phyloP scores from a whole-genome alignment of 2,329 filamentous ascomycete species.

The Sporothrix pallida region DNA sequence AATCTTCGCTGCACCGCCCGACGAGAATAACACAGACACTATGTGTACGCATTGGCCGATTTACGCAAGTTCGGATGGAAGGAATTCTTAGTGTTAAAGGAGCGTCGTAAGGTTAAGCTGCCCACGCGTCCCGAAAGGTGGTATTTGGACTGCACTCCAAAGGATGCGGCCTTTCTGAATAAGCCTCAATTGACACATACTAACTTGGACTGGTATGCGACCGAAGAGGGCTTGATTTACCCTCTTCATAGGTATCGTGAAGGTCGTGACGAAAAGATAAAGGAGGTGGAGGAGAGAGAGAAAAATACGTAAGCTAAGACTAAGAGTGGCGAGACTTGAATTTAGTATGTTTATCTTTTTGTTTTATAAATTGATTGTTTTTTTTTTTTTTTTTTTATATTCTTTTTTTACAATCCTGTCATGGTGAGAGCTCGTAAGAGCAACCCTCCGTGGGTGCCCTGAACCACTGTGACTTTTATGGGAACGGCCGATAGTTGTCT shows the following conservation, averaged over 20 bases:
- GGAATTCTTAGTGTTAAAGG: not conserved
- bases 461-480: not conserved
- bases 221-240: slow-evolving; percentile 1
- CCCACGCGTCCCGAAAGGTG: slow-evolving; percentile 12
- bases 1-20: not conserved
- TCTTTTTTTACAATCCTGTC: not conserved
- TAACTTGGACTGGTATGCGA: not conserved
- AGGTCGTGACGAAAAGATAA: not conserved
- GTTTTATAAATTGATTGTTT: no score
- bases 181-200: not conserved
- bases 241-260: not conserved
- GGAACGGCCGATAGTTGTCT: no score
- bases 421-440: not conserved
- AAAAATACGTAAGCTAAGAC: not conserved
- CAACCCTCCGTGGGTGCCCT: not conserved
- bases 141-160: slow-evolving; percentile 11
- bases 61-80: slow-evolving; percentile 12
- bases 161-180: not conserved
- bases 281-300: slow-evolving; percentile 10
- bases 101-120: slow-evolving; percentile 8
- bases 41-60: slow-evolving; percentile 7
- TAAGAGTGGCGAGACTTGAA: slow-evolving; percentile 12
- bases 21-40: slow-evolving; percentile 13
- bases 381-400: slow-evolving; percentile 1
- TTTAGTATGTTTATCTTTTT: slow-evolving; percentile 16